phyloP scores from a whole-genome alignment of 495 filamentous ascomycete species.

The Podospora conica region DNA sequence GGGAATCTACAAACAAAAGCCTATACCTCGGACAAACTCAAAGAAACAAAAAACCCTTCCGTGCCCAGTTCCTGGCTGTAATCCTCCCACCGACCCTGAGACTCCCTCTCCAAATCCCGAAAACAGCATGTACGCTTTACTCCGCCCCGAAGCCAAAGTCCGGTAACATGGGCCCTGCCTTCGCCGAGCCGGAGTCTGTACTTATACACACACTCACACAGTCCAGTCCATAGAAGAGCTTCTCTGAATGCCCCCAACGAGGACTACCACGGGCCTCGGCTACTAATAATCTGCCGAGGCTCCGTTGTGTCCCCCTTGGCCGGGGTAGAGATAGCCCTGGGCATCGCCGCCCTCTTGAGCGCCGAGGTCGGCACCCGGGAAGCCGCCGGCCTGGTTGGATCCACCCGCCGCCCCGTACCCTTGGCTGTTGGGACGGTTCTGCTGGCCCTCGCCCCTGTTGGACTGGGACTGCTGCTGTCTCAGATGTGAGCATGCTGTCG shows the following conservation, averaged over 20 bases:
- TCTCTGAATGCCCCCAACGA: neutral
- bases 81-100: neutral
- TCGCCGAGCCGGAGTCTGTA: constrained; percentile 10
- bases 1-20: constrained; percentile 34
- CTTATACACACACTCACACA: constrained; percentile 29
- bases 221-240: neutral
- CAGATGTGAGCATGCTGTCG: constrained; percentile 24
- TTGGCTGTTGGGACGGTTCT: constrained; percentile 64
- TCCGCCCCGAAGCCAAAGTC: neutral
- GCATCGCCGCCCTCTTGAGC: constrained; percentile 51
- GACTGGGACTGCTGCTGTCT: constrained; percentile 60
- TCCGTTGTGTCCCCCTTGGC: constrained; percentile 66
- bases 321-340: constrained; percentile 55
- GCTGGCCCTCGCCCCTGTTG: constrained; percentile 63
- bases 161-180: neutral
- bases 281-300: constrained; percentile 43
- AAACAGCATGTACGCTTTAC: constrained; percentile 9
- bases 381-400: constrained; percentile 44
- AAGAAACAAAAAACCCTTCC: constrained; percentile 11
- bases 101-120: neutral
- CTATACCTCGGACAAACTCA: constrained; percentile 1
- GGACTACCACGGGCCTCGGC: neutral
- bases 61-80: neutral
- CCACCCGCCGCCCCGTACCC: constrained; percentile 54
- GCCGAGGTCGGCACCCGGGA: constrained; percentile 50